phyloP scores from a whole-genome alignment of 1,284 basidiomycete genomes.

The Trametes versicolor region DNA sequence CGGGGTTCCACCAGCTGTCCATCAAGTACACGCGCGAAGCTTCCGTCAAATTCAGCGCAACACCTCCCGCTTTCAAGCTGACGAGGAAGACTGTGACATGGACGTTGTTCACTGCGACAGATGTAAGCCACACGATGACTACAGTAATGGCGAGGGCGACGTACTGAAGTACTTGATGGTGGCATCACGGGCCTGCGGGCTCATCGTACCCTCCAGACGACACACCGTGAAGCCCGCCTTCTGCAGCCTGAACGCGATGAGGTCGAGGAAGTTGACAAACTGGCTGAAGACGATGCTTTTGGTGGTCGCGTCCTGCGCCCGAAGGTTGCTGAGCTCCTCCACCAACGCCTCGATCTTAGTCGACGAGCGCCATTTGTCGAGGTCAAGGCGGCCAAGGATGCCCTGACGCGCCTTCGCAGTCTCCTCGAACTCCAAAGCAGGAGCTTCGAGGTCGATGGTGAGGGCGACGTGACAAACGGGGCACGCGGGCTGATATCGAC shows the following conservation, averaged over 20 bases:
- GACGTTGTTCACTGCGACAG: conserved; percentile 84
- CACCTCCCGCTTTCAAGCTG: conserved; percentile 95
- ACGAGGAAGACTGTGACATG: conserved; percentile 98
- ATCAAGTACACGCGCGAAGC: conserved; percentile 93
- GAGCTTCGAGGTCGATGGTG: conserved; percentile 95
- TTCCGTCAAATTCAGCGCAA: conserved; percentile 93
- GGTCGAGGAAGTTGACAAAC: conserved; percentile 90
- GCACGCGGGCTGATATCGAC: conserved; percentile 78
- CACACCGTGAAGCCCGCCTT: conserved; percentile 93
- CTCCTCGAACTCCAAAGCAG: conserved; percentile 85
- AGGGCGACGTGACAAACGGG: conserved; percentile 95
- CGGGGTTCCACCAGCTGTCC: conserved; percentile 95
- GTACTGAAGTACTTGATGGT: conserved; percentile 95
- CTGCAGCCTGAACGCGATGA: conserved; percentile 94
- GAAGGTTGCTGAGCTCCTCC: conserved; percentile 90
- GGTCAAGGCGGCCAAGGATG: conserved; percentile 90
- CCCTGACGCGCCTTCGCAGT: conserved; percentile 83
- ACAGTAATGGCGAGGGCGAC: conserved; percentile 41
- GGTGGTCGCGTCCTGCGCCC: conserved; percentile 88
- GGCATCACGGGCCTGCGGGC: conserved; percentile 93
- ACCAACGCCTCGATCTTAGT: conserved; percentile 98
- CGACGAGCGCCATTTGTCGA: conserved; percentile 93
- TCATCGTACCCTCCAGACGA: conserved; percentile 97
- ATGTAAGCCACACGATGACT: conserved; percentile 12
- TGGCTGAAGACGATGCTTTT: conserved; percentile 98